Evolutionary conservation across 306 rosid genomes (phyloP), one percentile per base, ranked within the genome.

Genomic region (Acmispon strigosus): DNA sequence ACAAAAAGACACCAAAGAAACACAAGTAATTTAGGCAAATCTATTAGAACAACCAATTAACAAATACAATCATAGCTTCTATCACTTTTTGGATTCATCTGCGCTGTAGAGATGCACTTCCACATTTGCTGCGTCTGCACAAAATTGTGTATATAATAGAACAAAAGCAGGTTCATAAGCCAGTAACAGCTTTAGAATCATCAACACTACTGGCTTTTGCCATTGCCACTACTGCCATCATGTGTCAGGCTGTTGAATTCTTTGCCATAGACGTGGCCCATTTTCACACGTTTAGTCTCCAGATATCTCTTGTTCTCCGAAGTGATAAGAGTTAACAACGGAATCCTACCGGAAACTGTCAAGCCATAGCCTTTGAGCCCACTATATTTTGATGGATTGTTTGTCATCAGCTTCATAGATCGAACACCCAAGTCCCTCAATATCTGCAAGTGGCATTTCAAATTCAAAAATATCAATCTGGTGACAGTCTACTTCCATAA

Each of bases 301-400:
- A 87, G 72, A 41, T 92, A 92, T 78, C 82, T 84, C 83, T 24
- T 78, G 81, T 92, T 92, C 70, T 91, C 97, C 5, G 78, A 82
- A 15, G 97, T 91, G 66, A 91, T 82, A 11, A 84, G 91, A 18
- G 91, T 81, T 66, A 87, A 2, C 68, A 91, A 70, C 0, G 97
- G 97, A 69, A 91, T 87, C 79, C 97, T 84, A 9, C 96, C 93
- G 0, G 87, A 78, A 75, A 91, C 73, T 11, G 84, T 73, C 84
- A 91, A 81, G 59, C 97, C 97, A 58, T 91, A 91, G 13, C 97
- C 97, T 74, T 87, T 91, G 41, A 91, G 86, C 16, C 97, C 97
- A 15, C 79, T 34, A 70, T 87, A 91, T 83, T 91, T 91, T 14
- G 93, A 73, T 17, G 97, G 97, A 79, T 91, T 91, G 85, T 91